phyloP scores from a whole-genome alignment of 2,329 filamentous ascomycete genomes.

The Zalaria sp. region DNA sequence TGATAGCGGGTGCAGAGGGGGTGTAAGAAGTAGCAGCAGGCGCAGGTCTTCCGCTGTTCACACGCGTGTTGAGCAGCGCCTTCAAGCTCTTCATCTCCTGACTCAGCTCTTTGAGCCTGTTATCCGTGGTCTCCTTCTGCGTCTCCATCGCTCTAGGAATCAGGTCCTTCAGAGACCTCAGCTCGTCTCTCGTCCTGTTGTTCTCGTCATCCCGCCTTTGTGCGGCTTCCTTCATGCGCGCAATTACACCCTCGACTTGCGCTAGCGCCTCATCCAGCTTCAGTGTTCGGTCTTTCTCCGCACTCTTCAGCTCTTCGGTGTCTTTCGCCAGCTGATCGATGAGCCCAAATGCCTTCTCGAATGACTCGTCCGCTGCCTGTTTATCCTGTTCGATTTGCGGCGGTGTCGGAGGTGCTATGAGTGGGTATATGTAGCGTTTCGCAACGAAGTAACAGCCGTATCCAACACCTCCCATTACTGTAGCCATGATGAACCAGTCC shows the following conservation, averaged over 20 bases:
- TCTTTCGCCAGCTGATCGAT: conserved; percentile 88
- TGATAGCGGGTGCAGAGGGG: conserved; percentile 2
- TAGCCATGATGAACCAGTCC: conserved; percentile 99
- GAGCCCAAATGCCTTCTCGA: conserved; percentile 79
- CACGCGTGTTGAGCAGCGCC: conserved; percentile 58
- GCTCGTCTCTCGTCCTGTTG: conserved; percentile 72
- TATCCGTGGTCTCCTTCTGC: conserved; percentile 73
- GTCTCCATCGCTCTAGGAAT: conserved; percentile 82
- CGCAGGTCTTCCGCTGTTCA: conserved; percentile 19
- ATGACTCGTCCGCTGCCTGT: conserved; percentile 79
- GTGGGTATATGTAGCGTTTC: conserved; percentile 82
- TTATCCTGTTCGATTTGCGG: conserved; percentile 93
- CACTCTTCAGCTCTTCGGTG: conserved; percentile 72
- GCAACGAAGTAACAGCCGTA: conserved; percentile 82
- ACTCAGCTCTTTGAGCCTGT: conserved; percentile 69
- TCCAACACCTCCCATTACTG: conserved; percentile 74
- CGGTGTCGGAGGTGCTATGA: conserved; percentile 86
- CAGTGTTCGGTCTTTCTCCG: conserved; percentile 73
- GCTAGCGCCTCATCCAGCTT: conserved; percentile 66
- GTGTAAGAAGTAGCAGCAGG: not conserved
- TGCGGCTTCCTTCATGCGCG: conserved; percentile 68
- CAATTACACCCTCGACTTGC: conserved; percentile 73
- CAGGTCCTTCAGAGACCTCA: conserved; percentile 65
- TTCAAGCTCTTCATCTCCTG: conserved; percentile 85
- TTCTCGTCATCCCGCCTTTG: conserved; percentile 77